A percentile compares a stretch with the other conserved stretches of the same genome.
Evolutionary conservation across 192 early-diverging fungal genomes (phyloP).

Genomic region (Umbelopsis isabellina): DNA sequence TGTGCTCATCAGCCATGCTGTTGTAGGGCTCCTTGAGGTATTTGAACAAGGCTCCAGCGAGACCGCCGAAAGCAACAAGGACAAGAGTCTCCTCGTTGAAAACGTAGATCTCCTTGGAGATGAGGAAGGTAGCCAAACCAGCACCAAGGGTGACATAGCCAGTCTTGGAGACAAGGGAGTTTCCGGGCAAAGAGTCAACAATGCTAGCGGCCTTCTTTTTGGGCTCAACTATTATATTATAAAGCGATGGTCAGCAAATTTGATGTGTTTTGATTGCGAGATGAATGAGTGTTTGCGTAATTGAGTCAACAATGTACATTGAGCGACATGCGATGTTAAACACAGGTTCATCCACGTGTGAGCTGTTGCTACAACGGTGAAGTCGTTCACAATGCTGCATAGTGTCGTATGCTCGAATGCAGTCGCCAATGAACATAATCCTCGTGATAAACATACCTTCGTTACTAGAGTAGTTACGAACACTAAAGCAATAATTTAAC

Average conservation of each 20-base stretch:
- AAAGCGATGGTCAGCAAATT: conserved; percentile 26
- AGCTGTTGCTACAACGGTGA: not conserved
- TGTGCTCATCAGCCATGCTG: conserved; percentile 72
- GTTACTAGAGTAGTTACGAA: conserved; percentile 33
- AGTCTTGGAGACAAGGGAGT: conserved; percentile 87
- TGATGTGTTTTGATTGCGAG: not conserved
- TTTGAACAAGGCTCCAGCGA: conserved; percentile 79
- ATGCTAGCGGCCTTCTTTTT: conserved; percentile 87
- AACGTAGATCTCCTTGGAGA: conserved; percentile 98
- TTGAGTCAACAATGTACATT: not conserved
- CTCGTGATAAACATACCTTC: conserved; percentile 25
- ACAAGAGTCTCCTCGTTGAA: conserved; percentile 93
- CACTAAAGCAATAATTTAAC: conserved; percentile 18
- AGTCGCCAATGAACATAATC: not conserved
- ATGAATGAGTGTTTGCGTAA: not conserved
- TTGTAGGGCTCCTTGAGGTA: conserved; percentile 81
- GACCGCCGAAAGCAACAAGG: conserved; percentile 77
- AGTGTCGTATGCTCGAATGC: not conserved
- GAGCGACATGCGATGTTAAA: not conserved
- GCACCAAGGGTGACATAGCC: conserved; percentile 81
- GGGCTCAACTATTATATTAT: conserved; percentile 61
- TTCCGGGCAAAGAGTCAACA: conserved; percentile 91
- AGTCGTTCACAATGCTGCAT: not conserved
- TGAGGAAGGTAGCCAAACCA: conserved; percentile 82
- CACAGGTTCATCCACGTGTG: too few species aligned